Base-by-base conservation (phyloP, 1,139 yeast genomes). In the Kodamaea fungicola region DNA sequence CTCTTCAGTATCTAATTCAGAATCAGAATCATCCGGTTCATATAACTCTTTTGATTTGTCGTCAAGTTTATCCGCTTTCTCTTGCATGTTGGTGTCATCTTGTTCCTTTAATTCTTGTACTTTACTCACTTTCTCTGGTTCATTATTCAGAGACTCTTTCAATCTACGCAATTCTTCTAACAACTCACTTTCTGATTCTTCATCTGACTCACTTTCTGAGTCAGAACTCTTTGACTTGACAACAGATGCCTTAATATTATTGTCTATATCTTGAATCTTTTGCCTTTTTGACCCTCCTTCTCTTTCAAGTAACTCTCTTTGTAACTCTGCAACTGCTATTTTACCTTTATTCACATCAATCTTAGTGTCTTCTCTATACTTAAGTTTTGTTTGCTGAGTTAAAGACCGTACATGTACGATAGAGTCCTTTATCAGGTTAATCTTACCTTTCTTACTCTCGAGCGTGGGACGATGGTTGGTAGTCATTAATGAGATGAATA, bases 401-500 rank as follows among this genome's bases (percentile, higher is more conserved):
- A 84, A 64, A 9, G 77, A 66, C 35, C 95, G 65, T 2, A 88
- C 73, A 57, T 88, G 96, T 9, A 68, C 59, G 8, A 82, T 85
- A 30, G 75, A 57, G 37, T 67, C 67, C 10, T 47, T 43, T 21
- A 71, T 67, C 2, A 52, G 50, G 36, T 72, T 61, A 23, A 64
- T 67, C 47, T 76, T 77, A 4, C 96, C 97, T 50, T 80, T 74
- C 40, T 95, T 89, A 42, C 92, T 86, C 52, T 89, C 96, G 44
- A 87, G 72, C 7, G 95, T 87, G 0, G 97, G 96, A 56, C 95
- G 74, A 55, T 87, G 96, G 34, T 94, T 92, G 2, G 95, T 83
- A 1, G 95, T 84, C 96, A 87, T 87, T 16, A 16, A 22, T 24
- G 27, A 10, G 19, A 16, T 16, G 19, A 5, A 16, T 3, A 16